Evolutionary conservation across 2,329 filamentous ascomycete species (phyloP), one percentile per base, ranked within the genome.

Genomic region (Apiospora malaysiana): DNA sequence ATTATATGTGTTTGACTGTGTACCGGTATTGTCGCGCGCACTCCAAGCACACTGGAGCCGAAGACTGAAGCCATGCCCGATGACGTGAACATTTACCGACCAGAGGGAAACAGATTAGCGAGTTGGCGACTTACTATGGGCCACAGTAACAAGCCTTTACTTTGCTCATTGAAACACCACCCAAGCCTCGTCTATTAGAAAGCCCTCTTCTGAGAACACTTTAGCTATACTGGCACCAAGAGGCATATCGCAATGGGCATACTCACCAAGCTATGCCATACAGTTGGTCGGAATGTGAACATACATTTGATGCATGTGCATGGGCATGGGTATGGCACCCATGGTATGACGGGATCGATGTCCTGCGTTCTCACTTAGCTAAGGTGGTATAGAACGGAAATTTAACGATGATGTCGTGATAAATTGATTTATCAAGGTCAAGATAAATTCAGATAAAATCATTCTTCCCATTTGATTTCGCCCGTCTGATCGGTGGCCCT

Each of bases 401-500:
- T 4, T 25, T 51, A 25, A 12, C 12, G 6, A 14, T 25, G 4
- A 49, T 25, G 2, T 45, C 16, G 12, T 45, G 10, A n/a, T n/a
- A 37, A 37, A 59, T n/a, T 21, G 18, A 59, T 59, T 40, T n/a
- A n/a, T 37, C 51, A n/a, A 7, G 16, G 6, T 10, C 51, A 12
- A 40, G 51, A 63, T 63, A 63, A 63, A 63, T 40, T 63, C 9
- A 9, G 3, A 63, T 63, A 63, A 63, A 63, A 23, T 63, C 2
- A 63, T 63, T 37, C 8, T 63, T n/a, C 10, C 4, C 32, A 40
- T 23, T 40, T 63, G 37, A 40, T 21, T 40, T 40, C 56, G 14
- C 32, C 27, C 21, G 40, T 23, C 32, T 37, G 56, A n/a, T 23
- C 32, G n/a, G 10, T 21, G 21, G 32, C 32, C 51, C 51, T 59